A percentile compares a stretch with the other conserved stretches of the same genome.
These are phyloP conservation scores for Osmozyma mogii DNA, from an alignment of 805 yeast genomes.

Conservation along the genomic window DNA sequence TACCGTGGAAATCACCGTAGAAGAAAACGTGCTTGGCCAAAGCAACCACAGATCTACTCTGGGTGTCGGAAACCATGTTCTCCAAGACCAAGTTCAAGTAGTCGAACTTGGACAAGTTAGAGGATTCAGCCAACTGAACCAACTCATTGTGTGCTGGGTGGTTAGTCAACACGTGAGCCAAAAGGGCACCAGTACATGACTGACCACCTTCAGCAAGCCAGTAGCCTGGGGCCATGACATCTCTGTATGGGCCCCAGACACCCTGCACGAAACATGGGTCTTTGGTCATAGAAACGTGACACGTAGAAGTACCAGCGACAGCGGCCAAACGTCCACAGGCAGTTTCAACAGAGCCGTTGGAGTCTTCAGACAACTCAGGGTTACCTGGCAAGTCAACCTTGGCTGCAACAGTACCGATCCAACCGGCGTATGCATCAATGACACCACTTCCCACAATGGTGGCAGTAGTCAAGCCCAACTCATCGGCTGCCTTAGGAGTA, in stretches of 20 bases:
- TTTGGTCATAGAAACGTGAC: slow-evolving; percentile 83
- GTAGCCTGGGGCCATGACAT: slow-evolving; percentile 78
- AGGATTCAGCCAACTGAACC: slow-evolving; percentile 55
- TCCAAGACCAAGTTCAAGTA: slow-evolving; percentile 72
- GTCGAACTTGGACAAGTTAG: slow-evolving; percentile 72
- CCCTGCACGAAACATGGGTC: slow-evolving; percentile 89
- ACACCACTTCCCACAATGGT: slow-evolving; percentile 93
- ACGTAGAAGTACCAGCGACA: slow-evolving; percentile 97
- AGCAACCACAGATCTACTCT: slow-evolving; percentile 65
- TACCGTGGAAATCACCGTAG: slow-evolving; percentile 96
- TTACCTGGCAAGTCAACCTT: slow-evolving; percentile 58
- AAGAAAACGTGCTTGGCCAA: slow-evolving; percentile 81
- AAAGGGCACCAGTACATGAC: slow-evolving; percentile 89
- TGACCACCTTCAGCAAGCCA: slow-evolving; percentile 99
- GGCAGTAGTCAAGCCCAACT: slow-evolving; percentile 70
- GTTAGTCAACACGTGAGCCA: slow-evolving; percentile 78
- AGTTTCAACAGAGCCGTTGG: slow-evolving; percentile 39
- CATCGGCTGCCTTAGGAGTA: slow-evolving; percentile 58
- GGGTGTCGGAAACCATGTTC: slow-evolving; percentile 46
- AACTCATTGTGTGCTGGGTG: slow-evolving; percentile 85
- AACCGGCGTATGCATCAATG: slow-evolving; percentile 97
- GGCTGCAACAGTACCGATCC: slow-evolving; percentile 98
- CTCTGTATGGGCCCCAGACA: slow-evolving; percentile 98
- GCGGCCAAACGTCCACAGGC: slow-evolving; percentile 89
- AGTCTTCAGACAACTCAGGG: slow-evolving; percentile 39